These are phyloP conservation scores for Termitomyces eurrhizus DNA, from an alignment of 768 basidiomycete genomes.

Conservation along the genomic window DNA sequence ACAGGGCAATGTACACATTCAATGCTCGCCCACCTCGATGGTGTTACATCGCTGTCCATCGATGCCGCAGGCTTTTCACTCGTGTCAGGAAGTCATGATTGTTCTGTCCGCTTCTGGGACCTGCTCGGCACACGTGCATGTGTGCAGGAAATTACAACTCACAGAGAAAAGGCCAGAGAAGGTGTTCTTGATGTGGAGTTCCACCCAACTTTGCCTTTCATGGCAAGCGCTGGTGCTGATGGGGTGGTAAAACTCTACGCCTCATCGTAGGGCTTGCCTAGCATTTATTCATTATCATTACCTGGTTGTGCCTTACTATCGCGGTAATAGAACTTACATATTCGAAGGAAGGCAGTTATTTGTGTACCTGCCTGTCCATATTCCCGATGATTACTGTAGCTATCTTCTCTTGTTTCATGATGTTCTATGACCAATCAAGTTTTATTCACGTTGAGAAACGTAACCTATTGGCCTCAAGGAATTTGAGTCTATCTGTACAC, in stretches of 20 bases:
- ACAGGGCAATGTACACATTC: slow-evolving; percentile 84
- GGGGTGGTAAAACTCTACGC: slow-evolving; percentile 91
- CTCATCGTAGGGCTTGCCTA: slow-evolving; percentile 54
- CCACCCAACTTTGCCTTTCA: slow-evolving; percentile 77
- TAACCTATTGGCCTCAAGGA: neutral
- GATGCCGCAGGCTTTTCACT: slow-evolving; percentile 85
- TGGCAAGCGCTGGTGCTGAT: slow-evolving; percentile 95
- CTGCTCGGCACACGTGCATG: slow-evolving; percentile 75
- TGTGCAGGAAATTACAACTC: slow-evolving; percentile 84
- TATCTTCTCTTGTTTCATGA: slow-evolving; percentile 16
- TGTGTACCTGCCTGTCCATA: slow-evolving; percentile 22
- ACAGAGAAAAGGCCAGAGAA: slow-evolving; percentile 86
- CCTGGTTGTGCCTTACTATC: slow-evolving; percentile 8
- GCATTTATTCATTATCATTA: slow-evolving; percentile 3
- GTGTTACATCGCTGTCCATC: slow-evolving; percentile 87
- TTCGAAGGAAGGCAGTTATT: slow-evolving; percentile 25
- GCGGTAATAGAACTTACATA: slow-evolving; percentile 32
- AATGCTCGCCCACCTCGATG: slow-evolving; percentile 87
- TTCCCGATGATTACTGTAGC: slow-evolving; percentile 21
- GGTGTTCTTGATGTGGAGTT: slow-evolving; percentile 88
- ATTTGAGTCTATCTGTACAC: slow-evolving; percentile 2
- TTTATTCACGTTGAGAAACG: slow-evolving; percentile 3
- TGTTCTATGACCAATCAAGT: slow-evolving; percentile 13
- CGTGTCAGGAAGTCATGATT: slow-evolving; percentile 90
- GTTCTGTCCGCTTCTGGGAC: slow-evolving; percentile 94